A percentile compares a stretch with the other conserved stretches of the same genome.
phyloP scores from a whole-genome alignment of 106 monocot species.

The Acorus calamus region DNA sequence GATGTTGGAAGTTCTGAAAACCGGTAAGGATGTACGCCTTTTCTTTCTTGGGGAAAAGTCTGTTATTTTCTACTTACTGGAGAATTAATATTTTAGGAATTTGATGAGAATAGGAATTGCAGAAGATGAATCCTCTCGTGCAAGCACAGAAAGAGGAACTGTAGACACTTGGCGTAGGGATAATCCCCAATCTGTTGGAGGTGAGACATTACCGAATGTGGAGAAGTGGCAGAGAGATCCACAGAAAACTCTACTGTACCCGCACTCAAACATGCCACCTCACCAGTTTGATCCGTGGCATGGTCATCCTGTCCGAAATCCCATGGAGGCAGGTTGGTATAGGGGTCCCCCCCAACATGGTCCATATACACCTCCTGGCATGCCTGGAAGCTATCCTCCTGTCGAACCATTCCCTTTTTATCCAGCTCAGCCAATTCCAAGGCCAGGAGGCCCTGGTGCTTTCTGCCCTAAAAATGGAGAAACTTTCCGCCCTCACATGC shows the following conservation, averaged over 20 bases:
- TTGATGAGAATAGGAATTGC: background rate
- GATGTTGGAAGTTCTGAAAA: too few relatives aligned
- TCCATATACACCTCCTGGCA: slow-evolving; percentile 40
- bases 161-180: slow-evolving; percentile 31
- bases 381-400: slow-evolving; percentile 38
- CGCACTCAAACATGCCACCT: slow-evolving; percentile 23
- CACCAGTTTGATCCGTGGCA: slow-evolving; percentile 58
- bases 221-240: slow-evolving; percentile 44
- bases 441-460: slow-evolving; percentile 32
- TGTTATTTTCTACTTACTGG: too few relatives aligned
- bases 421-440: slow-evolving; percentile 32
- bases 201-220: slow-evolving; percentile 10
- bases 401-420: slow-evolving; percentile 50
- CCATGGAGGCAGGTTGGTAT: slow-evolving; percentile 57
- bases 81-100: too few relatives aligned
- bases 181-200: slow-evolving; percentile 10
- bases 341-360: slow-evolving; percentile 44
- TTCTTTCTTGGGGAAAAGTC: too few relatives aligned
- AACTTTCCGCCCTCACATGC: slow-evolving; percentile 32
- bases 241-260: slow-evolving; percentile 19
- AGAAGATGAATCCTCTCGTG: slow-evolving; percentile 23
- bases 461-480: slow-evolving; percentile 37
- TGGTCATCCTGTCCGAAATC: slow-evolving; percentile 30
- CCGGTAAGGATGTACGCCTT: too few relatives aligned
- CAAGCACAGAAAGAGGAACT: slow-evolving; percentile 13